A percentile compares a stretch with the other conserved stretches of the same genome.
Conservation (phyloP, 2,329 filamentous ascomycete genomes). For the Drechmeria coniospora region DNA sequence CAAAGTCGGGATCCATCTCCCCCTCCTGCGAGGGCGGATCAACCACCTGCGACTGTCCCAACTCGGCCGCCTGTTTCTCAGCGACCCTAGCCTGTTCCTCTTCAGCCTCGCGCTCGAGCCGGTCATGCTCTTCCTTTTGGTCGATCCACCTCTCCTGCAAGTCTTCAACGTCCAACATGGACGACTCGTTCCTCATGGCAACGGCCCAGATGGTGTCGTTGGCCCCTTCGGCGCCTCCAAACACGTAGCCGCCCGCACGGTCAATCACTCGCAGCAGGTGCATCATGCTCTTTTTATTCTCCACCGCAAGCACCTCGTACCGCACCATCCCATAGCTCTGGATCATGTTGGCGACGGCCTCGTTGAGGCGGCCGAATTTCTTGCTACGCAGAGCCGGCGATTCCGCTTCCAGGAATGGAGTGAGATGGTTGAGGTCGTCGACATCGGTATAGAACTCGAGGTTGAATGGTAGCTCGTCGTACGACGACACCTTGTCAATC, state of each 20-base stretch:
- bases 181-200: slow-evolving; percentile 66
- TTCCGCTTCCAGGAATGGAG: slow-evolving; percentile 68
- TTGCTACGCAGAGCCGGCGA: slow-evolving; percentile 50
- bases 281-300: slow-evolving; percentile 97
- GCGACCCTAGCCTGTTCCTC: slow-evolving; percentile 53
- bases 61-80: slow-evolving; percentile 21
- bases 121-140: slow-evolving; percentile 74
- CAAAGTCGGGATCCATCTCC: slow-evolving; percentile 30
- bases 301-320: slow-evolving; percentile 87
- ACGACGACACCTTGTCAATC: slow-evolving; percentile 82
- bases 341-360: slow-evolving; percentile 72
- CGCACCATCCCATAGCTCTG: slow-evolving; percentile 80
- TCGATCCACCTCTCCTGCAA: slow-evolving; percentile 96
- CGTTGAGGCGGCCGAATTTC: slow-evolving; percentile 75
- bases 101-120: slow-evolving; percentile 56
- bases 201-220: slow-evolving; percentile 98
- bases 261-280: slow-evolving; percentile 78
- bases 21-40: slow-evolving; percentile 7
- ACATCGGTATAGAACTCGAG: slow-evolving; percentile 97
- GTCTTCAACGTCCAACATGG: slow-evolving; percentile 67
- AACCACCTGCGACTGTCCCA: slow-evolving; percentile 12
- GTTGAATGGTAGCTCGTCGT: slow-evolving; percentile 81
- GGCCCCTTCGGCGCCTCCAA: slow-evolving; percentile 76
- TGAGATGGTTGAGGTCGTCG: slow-evolving; percentile 74
- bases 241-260: slow-evolving; percentile 81